phyloP scores from a whole-genome alignment of 257 asterid species.

The Solanum corneliomulleri region DNA sequence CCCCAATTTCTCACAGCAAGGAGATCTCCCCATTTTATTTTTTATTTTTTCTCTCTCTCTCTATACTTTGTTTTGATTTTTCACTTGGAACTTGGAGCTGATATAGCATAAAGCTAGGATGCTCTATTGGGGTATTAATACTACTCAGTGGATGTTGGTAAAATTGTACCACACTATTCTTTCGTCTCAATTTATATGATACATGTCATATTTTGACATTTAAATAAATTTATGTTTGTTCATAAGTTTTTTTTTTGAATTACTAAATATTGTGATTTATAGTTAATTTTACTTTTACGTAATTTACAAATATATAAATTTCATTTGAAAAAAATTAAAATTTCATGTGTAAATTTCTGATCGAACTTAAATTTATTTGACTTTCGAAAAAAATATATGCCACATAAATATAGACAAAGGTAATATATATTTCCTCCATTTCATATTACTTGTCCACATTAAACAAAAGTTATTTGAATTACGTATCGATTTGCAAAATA shows the following conservation, averaged over 20 bases:
- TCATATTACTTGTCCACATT: not conserved
- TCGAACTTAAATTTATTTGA: too few species aligned
- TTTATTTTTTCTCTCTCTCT: not conserved
- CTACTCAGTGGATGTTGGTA: not conserved
- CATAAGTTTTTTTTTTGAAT: too few species aligned
- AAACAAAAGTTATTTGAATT: not conserved
- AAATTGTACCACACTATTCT: not conserved
- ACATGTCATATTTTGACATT: too few species aligned
- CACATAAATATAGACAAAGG: too few species aligned
- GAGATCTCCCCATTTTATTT: slow-evolving; percentile 19
- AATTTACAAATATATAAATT: too few species aligned
- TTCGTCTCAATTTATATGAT: not conserved
- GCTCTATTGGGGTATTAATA: not conserved
- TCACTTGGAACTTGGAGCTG: not conserved
- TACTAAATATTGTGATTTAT: not conserved
- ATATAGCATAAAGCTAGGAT: not conserved
- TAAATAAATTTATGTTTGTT: too few species aligned
- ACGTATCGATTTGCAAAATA: not conserved
- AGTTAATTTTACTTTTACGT: too few species aligned
- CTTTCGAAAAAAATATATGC: too few species aligned
- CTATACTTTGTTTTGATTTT: not conserved
- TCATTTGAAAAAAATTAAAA: too few species aligned
- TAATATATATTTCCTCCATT: not conserved
- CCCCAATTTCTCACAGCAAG: slow-evolving; percentile 26
- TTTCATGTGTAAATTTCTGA: too few species aligned